Evolutionary conservation across 306 rosid genomes (phyloP), one percentile per base, ranked within the genome.

Genomic region (Trifolium subterraneum): DNA sequence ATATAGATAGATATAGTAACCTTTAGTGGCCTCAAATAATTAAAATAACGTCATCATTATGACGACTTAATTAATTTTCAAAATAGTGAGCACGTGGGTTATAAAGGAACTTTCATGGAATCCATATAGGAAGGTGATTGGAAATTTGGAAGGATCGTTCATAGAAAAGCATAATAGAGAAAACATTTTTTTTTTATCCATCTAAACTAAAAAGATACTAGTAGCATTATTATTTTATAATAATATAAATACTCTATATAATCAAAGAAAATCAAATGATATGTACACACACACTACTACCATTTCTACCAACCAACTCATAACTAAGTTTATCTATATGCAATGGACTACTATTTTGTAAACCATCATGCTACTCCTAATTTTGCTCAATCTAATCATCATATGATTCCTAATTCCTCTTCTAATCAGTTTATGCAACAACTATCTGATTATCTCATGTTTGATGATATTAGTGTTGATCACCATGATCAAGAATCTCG

Each of bases 271-370:
- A 62, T 38, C 20, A 10, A 42, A 23, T 47, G 35, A 20, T 35
- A 70, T 22, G 8, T 10, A 14, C 51, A 23, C 14, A 19, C 38
- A 31, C 67, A 15, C 38, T 65, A 15, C 38, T 65, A 1, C 41
- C 50, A 54, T 9, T 55, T 59, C n/a, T n/a, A 27, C 64, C 64
- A 31, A n/a, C 44, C n/a, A 61, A 12, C 41, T 0, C 19, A 59
- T 13, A 59, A 56, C 1, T 10, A 20, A 19, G 33, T 51, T 68
- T 18, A 41, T 11, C 50, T 16, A 39, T 16, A 39, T 68, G 48
- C 59, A 59, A 87, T 88, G 92, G 88, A 85, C 47, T 78, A 56
- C 72, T 86, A 69, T 81, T 82, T 69, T 31, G 45, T n/a, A 44
- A 80, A 81, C 81, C 87, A 85, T 73, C 60, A 78, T 68, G 70